Percentiles rank a stretch among this genome's conserved stretches.
Evolutionary conservation across 495 filamentous ascomycete species (phyloP).

Genomic region (Neurospora tetraspora): DNA sequence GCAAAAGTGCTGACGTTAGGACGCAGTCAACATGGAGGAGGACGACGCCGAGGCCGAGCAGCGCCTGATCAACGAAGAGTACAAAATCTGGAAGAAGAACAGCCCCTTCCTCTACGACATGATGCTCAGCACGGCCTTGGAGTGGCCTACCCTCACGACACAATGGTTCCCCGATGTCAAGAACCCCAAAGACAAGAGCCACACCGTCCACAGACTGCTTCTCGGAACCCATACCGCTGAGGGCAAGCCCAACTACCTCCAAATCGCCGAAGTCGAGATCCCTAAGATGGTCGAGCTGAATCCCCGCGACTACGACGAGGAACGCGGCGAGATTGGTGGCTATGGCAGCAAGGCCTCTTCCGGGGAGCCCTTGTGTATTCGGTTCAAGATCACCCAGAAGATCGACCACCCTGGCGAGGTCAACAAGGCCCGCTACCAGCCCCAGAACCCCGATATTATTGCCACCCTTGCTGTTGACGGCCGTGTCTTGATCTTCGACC

Average conservation of each 20-base stretch:
- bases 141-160: conserved; percentile 95
- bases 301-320: conserved; percentile 76
- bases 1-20: not conserved
- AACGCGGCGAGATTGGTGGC: conserved; percentile 85
- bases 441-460: conserved; percentile 95
- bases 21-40: conserved; percentile 44
- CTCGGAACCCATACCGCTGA: conserved; percentile 92
- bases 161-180: conserved; percentile 98
- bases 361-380: conserved; percentile 48
- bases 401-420: conserved; percentile 96
- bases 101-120: conserved; percentile 96
- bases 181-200: conserved; percentile 71
- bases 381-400: conserved; percentile 84
- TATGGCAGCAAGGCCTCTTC: conserved; percentile 59
- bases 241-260: conserved; percentile 81
- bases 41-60: conserved; percentile 61
- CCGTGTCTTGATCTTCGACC: conserved; percentile 84
- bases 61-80: conserved; percentile 96
- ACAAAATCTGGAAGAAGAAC: conserved; percentile 99
- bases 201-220: conserved; percentile 80
- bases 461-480: conserved; percentile 87
- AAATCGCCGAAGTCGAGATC: conserved; percentile 86
- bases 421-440: conserved; percentile 96
- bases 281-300: conserved; percentile 69
- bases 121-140: conserved; percentile 84